These are phyloP conservation scores for Ceratocystis papillata DNA, from an alignment of 2,329 filamentous ascomycete genomes.

Conservation along the genomic window DNA sequence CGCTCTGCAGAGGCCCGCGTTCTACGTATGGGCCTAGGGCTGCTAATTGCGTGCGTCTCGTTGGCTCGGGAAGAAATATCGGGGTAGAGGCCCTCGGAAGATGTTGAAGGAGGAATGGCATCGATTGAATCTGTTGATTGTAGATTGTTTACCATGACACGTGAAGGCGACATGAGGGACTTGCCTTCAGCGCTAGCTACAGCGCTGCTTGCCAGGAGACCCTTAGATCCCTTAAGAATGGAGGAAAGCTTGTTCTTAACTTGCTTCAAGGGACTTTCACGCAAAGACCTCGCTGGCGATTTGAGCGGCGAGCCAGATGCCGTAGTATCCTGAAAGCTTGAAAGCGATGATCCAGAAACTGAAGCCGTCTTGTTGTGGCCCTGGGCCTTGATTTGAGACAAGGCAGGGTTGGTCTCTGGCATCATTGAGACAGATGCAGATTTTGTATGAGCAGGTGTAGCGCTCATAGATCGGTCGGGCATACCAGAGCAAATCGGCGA, in stretches of 20 bases:
- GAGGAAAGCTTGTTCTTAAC: slow-evolving; percentile 90
- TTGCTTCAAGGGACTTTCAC: slow-evolving; percentile 75
- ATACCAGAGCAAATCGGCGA: slow-evolving; percentile 30
- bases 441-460: slow-evolving; percentile 44
- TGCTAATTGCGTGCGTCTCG: slow-evolving; percentile 28
- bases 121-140: slow-evolving; percentile 42
- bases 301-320: slow-evolving; percentile 39
- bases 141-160: slow-evolving; percentile 36
- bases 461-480: slow-evolving; percentile 23
- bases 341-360: slow-evolving; percentile 45
- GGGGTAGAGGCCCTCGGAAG: slow-evolving; percentile 36
- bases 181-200: slow-evolving; percentile 53
- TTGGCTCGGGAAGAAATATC: slow-evolving; percentile 31
- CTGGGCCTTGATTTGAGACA: slow-evolving; percentile 27
- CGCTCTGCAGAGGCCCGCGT: slow-evolving; percentile 50
- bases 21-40: slow-evolving; percentile 35
- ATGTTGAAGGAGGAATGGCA: slow-evolving; percentile 27
- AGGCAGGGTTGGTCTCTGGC: slow-evolving; percentile 28
- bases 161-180: slow-evolving; percentile 46
- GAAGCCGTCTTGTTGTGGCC: slow-evolving; percentile 33
- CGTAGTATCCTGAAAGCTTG: slow-evolving; percentile 37
- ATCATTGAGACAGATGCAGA: slow-evolving; percentile 52
- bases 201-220: slow-evolving; percentile 68
- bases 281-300: slow-evolving; percentile 45
- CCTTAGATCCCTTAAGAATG: slow-evolving; percentile 77